Conservation (phyloP, 768 basidiomycete species). For the Flagelloscypha sp. region DNA sequence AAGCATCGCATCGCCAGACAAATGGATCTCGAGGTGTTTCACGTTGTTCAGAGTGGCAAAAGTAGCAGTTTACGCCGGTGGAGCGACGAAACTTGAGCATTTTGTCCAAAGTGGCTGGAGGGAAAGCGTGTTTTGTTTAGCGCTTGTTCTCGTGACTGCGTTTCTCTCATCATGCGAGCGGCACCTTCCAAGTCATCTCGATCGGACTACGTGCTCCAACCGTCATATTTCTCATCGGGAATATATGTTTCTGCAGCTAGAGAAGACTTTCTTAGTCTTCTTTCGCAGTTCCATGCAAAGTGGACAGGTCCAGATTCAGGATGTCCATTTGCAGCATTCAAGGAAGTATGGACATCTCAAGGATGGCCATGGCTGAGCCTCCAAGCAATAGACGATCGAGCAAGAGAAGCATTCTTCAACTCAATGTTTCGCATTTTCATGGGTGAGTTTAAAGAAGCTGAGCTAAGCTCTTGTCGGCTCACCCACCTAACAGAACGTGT, state of each 20-base stretch:
- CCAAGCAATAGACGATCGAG: slow-evolving; percentile 59
- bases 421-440: slow-evolving; percentile 56
- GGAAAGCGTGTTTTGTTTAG: slow-evolving; percentile 5
- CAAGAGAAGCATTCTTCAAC: slow-evolving; percentile 55
- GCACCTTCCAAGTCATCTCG: too few relatives aligned
- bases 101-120: slow-evolving; percentile 24
- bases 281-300: slow-evolving; percentile 22
- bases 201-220: slow-evolving; percentile 61
- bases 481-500: slow-evolving; percentile 40
- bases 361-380: slow-evolving; percentile 77
- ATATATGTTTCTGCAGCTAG: slow-evolving; percentile 58
- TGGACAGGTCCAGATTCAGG: too few relatives aligned
- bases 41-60: slow-evolving; percentile 46
- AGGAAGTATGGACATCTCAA: slow-evolving; percentile 51
- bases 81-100: slow-evolving; percentile 45
- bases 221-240: slow-evolving; percentile 72
- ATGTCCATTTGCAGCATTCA: slow-evolving; percentile 74
- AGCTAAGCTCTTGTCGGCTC: not conserved
- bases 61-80: slow-evolving; percentile 54
- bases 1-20: slow-evolving; percentile 59
- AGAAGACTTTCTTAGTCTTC: slow-evolving; percentile 51
- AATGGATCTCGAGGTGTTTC: slow-evolving; percentile 38
- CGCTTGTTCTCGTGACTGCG: slow-evolving; percentile 3
- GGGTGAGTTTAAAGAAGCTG: slow-evolving; percentile 48
- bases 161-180: too few relatives aligned